phyloP scores from a whole-genome alignment of 2,329 filamentous ascomycete species.

The Acrocalymma vagum region DNA sequence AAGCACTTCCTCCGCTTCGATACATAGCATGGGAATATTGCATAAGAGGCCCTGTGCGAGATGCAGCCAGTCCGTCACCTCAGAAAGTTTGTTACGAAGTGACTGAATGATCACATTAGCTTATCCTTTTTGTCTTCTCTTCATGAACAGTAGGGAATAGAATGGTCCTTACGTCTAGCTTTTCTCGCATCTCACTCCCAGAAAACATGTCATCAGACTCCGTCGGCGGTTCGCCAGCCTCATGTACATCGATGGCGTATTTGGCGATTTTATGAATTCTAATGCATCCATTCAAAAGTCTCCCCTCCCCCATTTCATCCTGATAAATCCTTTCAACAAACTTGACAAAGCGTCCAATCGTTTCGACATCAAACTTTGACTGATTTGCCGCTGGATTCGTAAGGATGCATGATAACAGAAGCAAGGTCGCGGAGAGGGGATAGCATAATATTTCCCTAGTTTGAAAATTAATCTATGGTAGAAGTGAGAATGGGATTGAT shows the following conservation, averaged over 20 bases:
- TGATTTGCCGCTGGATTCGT: not conserved
- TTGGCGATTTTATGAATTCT: constrained; percentile 1
- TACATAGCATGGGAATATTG: not conserved
- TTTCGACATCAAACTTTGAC: not conserved
- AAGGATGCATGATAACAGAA: constrained; percentile 1
- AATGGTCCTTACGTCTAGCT: no score
- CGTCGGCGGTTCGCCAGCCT: not conserved
- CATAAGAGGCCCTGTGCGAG: constrained; percentile 7
- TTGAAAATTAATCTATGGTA: not conserved
- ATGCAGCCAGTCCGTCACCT: constrained; percentile 8
- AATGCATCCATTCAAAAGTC: constrained; percentile 2
- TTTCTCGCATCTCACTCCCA: no score
- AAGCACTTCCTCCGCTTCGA: constrained; percentile 3
- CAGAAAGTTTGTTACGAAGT: constrained; percentile 1
- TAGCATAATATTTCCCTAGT: constrained; percentile 5
- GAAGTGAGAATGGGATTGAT: not conserved
- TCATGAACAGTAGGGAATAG: no score
- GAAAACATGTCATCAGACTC: not conserved
- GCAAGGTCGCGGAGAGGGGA: constrained; percentile 7
- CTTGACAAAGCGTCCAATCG: constrained; percentile 1
- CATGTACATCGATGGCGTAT: not conserved
- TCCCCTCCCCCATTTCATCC: not conserved
- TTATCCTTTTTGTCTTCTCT: not conserved
- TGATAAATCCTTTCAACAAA: constrained; percentile 1
- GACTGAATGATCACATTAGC: not conserved